Conservation (phyloP, 148 eudicot genomes). For the Fagopyrum tataricum region DNA sequence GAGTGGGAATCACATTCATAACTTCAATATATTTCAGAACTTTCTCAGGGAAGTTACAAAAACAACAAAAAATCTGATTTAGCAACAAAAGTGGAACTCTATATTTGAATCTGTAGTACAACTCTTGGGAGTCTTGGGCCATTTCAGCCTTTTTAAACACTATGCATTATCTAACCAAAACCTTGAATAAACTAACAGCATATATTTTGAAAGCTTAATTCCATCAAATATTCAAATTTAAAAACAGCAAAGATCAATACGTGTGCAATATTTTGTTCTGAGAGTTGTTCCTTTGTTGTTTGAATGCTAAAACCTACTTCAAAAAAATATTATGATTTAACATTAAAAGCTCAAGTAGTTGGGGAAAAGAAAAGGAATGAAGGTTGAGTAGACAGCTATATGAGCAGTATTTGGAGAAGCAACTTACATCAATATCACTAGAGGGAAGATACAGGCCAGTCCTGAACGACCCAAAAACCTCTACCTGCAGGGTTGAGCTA, state of each 20-base stretch:
- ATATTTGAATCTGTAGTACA: not conserved
- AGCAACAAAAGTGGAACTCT: no score
- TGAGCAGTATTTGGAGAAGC: constrained; percentile 3
- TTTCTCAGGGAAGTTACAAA: no score
- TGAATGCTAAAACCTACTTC: not conserved
- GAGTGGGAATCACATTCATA: not conserved
- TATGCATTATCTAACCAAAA: not conserved
- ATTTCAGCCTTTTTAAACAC: not conserved
- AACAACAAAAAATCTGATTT: no score
- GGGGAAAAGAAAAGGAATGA: not conserved
- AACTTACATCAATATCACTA: constrained; percentile 92
- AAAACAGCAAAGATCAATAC: no score
- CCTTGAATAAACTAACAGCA: not conserved
- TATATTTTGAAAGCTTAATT: not conserved
- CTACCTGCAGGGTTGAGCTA: constrained; percentile 42
- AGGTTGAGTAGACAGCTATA: not conserved
- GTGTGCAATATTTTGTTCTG: not conserved
- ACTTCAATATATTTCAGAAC: not conserved
- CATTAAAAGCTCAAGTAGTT: not conserved
- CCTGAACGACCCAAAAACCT: constrained; percentile 91
- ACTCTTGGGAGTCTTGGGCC: not conserved
- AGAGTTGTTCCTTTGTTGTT: not conserved
- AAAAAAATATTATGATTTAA: not conserved
- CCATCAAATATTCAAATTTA: not conserved
- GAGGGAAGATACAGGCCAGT: constrained; percentile 97